A percentile compares a stretch with the other conserved stretches of the same genome.
Evolutionary conservation across 2,329 filamentous ascomycete genomes (phyloP).

Genomic region (Colletotrichum chrysophilum): DNA sequence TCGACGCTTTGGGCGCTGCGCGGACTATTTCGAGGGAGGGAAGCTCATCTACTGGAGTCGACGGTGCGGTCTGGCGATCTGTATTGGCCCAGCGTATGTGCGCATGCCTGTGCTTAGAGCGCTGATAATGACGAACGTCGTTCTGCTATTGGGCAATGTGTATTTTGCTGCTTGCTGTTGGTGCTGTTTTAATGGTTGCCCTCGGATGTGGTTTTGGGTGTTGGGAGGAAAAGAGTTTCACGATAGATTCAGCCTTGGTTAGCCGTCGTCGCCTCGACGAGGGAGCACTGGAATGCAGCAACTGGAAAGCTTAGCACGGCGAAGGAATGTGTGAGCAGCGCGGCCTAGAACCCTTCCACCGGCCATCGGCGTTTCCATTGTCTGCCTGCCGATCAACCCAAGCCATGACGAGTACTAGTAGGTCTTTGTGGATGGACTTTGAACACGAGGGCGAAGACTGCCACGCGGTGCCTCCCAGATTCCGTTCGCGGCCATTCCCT

Average conservation of each 20-base stretch:
- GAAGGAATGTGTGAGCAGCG: background rate
- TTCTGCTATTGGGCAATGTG: background rate
- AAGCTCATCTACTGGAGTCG: background rate
- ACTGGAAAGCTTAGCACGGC: background rate
- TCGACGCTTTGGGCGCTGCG: constrained; percentile 15
- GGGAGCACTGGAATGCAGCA: background rate
- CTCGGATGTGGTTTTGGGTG: background rate
- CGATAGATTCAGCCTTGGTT: background rate
- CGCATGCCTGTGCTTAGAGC: background rate
- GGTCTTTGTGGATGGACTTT: background rate
- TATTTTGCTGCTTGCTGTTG: background rate
- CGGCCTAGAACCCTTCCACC: background rate
- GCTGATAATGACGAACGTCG: background rate
- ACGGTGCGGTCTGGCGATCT: background rate
- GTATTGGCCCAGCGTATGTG: background rate
- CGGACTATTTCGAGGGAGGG: background rate
- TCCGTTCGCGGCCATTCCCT: background rate
- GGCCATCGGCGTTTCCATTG: background rate
- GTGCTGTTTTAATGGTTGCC: background rate
- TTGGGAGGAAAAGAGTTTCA: constrained; percentile 8
- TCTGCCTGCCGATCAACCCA: background rate
- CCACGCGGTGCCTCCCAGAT: background rate
- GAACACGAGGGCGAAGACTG: background rate
- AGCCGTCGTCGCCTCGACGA: background rate
- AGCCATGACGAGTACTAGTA: background rate